These are phyloP conservation scores for Vigna radiata DNA, from an alignment of 306 rosid genomes.

Conservation along the genomic window DNA sequence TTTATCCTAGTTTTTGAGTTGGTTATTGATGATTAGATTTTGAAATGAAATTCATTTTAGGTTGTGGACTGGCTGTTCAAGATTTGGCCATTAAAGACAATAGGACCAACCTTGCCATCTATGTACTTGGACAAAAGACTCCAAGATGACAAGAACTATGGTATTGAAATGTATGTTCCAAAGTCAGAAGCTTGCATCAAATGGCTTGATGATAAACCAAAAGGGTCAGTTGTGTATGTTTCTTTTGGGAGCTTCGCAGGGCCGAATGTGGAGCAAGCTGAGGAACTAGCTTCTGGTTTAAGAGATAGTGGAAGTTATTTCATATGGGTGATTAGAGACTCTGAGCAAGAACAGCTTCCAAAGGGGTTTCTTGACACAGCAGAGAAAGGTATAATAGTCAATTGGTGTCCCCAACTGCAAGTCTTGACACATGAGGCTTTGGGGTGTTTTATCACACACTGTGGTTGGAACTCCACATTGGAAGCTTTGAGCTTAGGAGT, in stretches of 20 bases:
- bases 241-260: conserved; percentile 41
- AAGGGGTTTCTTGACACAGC: not conserved
- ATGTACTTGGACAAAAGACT: conserved; percentile 41
- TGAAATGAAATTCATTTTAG: conserved; percentile 31
- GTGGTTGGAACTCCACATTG: conserved; percentile 44
- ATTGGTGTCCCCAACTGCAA: conserved; percentile 42
- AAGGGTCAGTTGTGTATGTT: conserved; percentile 40
- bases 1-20: not conserved
- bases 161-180: conserved; percentile 31
- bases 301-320: conserved; percentile 27
- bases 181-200: conserved; percentile 41
- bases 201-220: conserved; percentile 47
- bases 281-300: conserved; percentile 37
- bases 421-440: conserved; percentile 43
- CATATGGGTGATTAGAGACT: conserved; percentile 42
- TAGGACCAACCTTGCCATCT: conserved; percentile 43
- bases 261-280: conserved; percentile 34
- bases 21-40: not conserved
- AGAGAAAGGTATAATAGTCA: conserved; percentile 32
- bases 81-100: conserved; percentile 41
- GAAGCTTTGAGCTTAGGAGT: conserved; percentile 45
- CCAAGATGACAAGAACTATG: conserved; percentile 46
- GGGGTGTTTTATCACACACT: conserved; percentile 42
- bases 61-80: conserved; percentile 45
- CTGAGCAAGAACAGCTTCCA: conserved; percentile 26